These are phyloP conservation scores for Podaxis rugospora DNA, from an alignment of 768 basidiomycete genomes.

Conservation along the genomic window DNA sequence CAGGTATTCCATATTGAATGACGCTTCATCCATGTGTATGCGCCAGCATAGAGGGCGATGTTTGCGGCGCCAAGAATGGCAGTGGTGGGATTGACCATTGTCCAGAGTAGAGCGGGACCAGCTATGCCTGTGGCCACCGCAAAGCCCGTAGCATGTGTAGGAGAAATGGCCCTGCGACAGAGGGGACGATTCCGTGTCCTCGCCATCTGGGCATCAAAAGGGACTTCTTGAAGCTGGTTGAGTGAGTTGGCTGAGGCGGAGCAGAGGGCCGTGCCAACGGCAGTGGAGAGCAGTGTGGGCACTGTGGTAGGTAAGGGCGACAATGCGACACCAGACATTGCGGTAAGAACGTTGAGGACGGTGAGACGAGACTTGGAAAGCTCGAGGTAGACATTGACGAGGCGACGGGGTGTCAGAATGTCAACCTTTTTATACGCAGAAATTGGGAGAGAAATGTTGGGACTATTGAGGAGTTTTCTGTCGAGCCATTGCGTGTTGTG, in stretches of 20 bases:
- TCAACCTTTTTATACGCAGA: conserved; percentile 32
- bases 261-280: conserved; percentile 86
- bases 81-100: conserved; percentile 82
- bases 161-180: conserved; percentile 78
- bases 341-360: conserved; percentile 78
- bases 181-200: conserved; percentile 87
- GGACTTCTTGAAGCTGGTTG: conserved; percentile 93
- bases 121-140: conserved; percentile 71
- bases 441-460: conserved; percentile 15
- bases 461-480: conserved; percentile 12
- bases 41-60: conserved; percentile 83
- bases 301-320: conserved; percentile 84
- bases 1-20: conserved; percentile 83
- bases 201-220: conserved; percentile 95
- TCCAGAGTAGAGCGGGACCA: conserved; percentile 75
- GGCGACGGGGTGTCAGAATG: conserved; percentile 42
- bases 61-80: conserved; percentile 81
- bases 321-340: conserved; percentile 90
- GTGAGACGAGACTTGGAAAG: conserved; percentile 85
- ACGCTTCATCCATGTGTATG: conserved; percentile 92
- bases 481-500: conserved; percentile 53
- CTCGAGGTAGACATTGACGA: conserved; percentile 69
- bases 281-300: conserved; percentile 81
- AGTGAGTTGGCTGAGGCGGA: conserved; percentile 91
- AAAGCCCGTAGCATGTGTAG: conserved; percentile 80